Base-by-base conservation (phyloP, 1,284 basidiomycete species). In the Austroboletus niveus region DNA sequence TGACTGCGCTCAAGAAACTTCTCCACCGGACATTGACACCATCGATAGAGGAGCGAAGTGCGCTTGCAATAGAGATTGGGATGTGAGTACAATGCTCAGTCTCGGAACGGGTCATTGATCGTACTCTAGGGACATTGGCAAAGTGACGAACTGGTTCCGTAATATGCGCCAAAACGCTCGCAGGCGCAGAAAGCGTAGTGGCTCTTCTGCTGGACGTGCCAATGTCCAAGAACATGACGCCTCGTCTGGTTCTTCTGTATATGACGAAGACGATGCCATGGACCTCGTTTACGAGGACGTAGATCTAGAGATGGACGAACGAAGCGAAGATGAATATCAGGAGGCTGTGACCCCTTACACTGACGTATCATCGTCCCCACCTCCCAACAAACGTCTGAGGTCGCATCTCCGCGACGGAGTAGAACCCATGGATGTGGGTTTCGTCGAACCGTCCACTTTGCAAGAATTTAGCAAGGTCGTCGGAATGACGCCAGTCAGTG, bases 131-230 rank as follows among this genome's bases (percentile, higher is more conserved):
- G 86, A 90, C 68, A 69, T 89, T 52, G 82, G 82, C 60, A 89
- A 87, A 70, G 87, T 90, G 45, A 89, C 87, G n/a, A 90, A 90
- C 67, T 90, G 87, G 88, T 90, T 89, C 75, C 76, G 88, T 39
- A 90, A 90, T 65, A 73, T 88, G 53, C 78, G 86, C 41, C 87
- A 89, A 70, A 87, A 85, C 9, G 77, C 85, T 32, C 75, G 87
- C 49, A 87, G 82, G 68, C 80, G 85, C 24, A 72, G 74, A 40
- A 81, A 76, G 62, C 77, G 73, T 53, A 61, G 69, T 27, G 72
- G 72, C 9, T 61, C 52, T 49, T 70, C 75, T 47, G 73, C 77
- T 45, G 72, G 75, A 51, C 72, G 75, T 71, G 63, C 50, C 49
- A 60, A 71, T 36, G 68, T 68, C 49, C 71, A 65, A 14, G 81